Evolutionary conservation across 768 basidiomycete species (phyloP).

Genomic region (Artomyces pyxidatus): DNA sequence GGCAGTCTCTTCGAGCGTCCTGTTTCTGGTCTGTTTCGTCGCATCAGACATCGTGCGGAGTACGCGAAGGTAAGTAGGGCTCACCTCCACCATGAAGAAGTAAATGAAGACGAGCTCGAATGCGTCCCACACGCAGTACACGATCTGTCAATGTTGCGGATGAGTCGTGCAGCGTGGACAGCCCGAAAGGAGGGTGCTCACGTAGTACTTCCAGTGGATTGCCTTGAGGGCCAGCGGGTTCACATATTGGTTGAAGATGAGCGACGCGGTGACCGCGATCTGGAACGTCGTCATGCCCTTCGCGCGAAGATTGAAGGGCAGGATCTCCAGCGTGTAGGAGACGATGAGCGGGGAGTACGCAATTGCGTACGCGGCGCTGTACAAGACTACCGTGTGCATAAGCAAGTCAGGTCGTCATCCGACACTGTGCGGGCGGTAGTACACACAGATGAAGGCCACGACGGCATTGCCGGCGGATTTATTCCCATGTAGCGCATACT

Average conservation of each 20-base stretch:
- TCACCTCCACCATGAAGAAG: constrained; percentile 31
- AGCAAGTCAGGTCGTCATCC: constrained; percentile 21
- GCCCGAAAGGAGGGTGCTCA: constrained; percentile 14
- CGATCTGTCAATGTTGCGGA: constrained; percentile 17
- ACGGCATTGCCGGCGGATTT: constrained; percentile 32
- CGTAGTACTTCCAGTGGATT: constrained; percentile 41
- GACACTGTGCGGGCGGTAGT: not conserved
- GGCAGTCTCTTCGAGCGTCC: constrained; percentile 27
- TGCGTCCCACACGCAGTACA: constrained; percentile 33
- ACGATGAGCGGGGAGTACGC: constrained; percentile 36
- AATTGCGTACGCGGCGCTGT: constrained; percentile 15
- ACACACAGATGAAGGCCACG: constrained; percentile 38
- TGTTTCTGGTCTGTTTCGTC: constrained; percentile 13
- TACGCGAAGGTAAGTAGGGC: constrained; percentile 18
- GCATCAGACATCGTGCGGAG: not conserved
- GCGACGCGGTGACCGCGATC: constrained; percentile 34
- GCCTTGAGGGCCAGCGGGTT: constrained; percentile 34
- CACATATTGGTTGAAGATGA: constrained; percentile 42
- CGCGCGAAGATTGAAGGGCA: constrained; percentile 41
- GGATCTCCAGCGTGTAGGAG: constrained; percentile 39
- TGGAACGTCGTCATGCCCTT: constrained; percentile 41
- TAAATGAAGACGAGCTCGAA: constrained; percentile 34
- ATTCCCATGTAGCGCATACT: constrained; percentile 23
- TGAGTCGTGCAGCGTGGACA: not conserved
- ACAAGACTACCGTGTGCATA: constrained; percentile 30